phyloP scores from a whole-genome alignment of 495 filamentous ascomycete species.

The Xylaria telfairii region DNA sequence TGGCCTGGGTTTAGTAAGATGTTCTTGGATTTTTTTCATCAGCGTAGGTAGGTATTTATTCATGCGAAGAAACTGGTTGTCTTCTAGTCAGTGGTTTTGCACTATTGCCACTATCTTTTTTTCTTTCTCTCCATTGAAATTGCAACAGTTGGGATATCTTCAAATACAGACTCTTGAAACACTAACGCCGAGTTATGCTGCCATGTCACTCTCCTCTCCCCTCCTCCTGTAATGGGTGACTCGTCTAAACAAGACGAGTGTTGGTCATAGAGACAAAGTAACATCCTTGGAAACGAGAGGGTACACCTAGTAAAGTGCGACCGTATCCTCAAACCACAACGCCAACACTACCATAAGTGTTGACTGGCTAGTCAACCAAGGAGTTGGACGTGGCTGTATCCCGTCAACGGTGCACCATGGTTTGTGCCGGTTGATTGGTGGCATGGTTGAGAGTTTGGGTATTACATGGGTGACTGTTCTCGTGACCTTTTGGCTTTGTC shows the following conservation, averaged over 20 bases:
- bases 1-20: background rate
- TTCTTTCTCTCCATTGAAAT: too few relatives aligned
- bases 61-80: background rate
- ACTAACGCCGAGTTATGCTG: constrained; percentile 18
- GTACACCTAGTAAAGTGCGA: background rate
- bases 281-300: background rate
- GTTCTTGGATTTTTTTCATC: background rate
- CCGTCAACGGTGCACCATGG: background rate
- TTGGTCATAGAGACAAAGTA: background rate
- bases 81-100: too few relatives aligned
- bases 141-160: too few relatives aligned
- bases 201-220: background rate
- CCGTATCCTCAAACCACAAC: background rate
- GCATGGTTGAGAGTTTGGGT: background rate
- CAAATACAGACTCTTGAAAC: background rate
- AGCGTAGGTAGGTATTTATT: background rate
- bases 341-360: background rate
- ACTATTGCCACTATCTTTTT: background rate
- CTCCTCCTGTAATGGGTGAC: background rate
- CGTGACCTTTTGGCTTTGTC: background rate
- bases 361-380: background rate
- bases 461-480: background rate
- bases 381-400: background rate
- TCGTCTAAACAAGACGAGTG: background rate
- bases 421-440: background rate